phyloP scores from a whole-genome alignment of 2,329 filamentous ascomycete genomes.

The Laburnicola sp. region DNA sequence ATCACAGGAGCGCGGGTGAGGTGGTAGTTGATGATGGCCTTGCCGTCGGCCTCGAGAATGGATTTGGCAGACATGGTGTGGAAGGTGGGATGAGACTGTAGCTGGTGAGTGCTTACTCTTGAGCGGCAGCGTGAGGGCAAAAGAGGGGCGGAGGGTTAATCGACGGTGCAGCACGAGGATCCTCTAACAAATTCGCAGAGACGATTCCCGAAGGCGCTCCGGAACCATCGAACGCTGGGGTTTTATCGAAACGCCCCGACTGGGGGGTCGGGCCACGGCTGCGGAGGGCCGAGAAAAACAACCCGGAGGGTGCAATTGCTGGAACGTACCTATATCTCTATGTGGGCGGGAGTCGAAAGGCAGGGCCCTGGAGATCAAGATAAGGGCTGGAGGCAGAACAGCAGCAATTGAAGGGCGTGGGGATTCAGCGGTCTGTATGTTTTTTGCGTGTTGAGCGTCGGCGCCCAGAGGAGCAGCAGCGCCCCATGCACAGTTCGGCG shows the following conservation, averaged over 20 bases:
- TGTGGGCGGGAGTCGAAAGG: constrained; percentile 26
- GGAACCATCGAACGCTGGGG: constrained; percentile 18
- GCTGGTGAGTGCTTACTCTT: constrained; percentile 28
- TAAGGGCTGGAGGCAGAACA: constrained; percentile 27
- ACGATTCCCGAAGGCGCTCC: constrained; percentile 20
- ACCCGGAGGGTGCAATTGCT: constrained; percentile 16
- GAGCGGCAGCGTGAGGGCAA: constrained; percentile 10
- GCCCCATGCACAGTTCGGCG: constrained; percentile 12
- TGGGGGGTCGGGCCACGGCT: constrained; percentile 23
- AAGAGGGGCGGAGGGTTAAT: constrained; percentile 18
- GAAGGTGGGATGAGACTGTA: constrained; percentile 10
- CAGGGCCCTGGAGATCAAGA: constrained; percentile 11
- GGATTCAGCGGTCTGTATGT: constrained; percentile 41
- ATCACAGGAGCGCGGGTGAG: constrained; percentile 96
- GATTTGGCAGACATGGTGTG: constrained; percentile 84
- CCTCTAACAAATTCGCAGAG: constrained; percentile 18
- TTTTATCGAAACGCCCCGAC: constrained; percentile 25
- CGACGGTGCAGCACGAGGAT: constrained; percentile 12
- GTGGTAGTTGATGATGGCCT: constrained; percentile 99
- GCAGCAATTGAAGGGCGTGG: constrained; percentile 23
- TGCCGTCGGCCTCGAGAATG: constrained; percentile 98
- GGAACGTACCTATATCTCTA: constrained; percentile 44
- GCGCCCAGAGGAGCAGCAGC: constrained; percentile 24
- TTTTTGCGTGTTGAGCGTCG: constrained; percentile 41
- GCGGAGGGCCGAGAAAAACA: constrained; percentile 25